A percentile compares a stretch with the other conserved stretches of the same genome.
These are phyloP conservation scores for Dovyalis caffra DNA, from an alignment of 345 rosid genomes.

Conservation along the genomic window DNA sequence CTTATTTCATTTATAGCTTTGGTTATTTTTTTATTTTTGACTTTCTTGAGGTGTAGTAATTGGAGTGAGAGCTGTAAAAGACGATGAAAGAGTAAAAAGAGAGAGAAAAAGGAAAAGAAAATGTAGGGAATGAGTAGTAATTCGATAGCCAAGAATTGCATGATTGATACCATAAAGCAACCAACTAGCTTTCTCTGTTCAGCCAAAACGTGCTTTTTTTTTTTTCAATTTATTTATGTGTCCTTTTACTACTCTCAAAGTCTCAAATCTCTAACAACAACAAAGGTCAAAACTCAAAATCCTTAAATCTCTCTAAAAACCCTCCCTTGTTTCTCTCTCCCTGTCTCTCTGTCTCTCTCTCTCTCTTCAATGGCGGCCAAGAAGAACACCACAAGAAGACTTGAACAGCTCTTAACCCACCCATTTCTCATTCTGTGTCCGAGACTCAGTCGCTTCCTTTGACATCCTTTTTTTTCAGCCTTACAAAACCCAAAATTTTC, in stretches of 20 bases:
- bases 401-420: slow-evolving; percentile 1
- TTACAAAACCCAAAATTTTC: neutral
- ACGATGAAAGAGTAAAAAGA: neutral
- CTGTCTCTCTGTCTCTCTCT: neutral
- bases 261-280: neutral
- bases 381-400: slow-evolving; percentile 4
- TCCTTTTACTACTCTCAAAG: slow-evolving; percentile 22
- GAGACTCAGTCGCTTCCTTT: slow-evolving; percentile 26
- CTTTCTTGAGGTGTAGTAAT: neutral
- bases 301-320: neutral
- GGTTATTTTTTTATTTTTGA: too few species aligned
- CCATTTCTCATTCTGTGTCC: neutral
- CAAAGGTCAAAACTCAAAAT: neutral
- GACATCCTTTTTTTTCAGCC: slow-evolving; percentile 17
- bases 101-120: neutral
- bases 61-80: neutral
- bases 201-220: slow-evolving; percentile 38
- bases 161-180: slow-evolving; percentile 22
- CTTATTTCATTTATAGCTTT: too few species aligned
- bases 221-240: neutral
- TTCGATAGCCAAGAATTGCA: neutral
- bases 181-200: slow-evolving; percentile 21
- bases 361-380: slow-evolving; percentile 43
- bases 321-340: too few species aligned
- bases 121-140: neutral